Evolutionary conservation across 495 filamentous ascomycete species (phyloP).

Genomic region (Tuber aestivum): DNA sequence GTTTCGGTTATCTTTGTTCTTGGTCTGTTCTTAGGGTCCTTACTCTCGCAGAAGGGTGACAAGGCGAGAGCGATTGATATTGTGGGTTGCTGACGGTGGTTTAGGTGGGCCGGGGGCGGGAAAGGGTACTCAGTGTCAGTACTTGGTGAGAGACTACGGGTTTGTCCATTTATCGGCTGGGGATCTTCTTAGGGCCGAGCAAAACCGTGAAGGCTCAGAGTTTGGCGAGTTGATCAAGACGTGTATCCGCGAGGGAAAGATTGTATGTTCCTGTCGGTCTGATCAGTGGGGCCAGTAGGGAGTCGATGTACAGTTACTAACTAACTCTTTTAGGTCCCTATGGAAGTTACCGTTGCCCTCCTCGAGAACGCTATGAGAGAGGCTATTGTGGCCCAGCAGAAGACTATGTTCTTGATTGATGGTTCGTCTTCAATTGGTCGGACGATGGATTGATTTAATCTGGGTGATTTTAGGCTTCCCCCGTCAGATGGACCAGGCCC

Average conservation of each 20-base stretch:
- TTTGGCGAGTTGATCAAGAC: slow-evolving; percentile 84
- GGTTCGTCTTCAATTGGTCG: slow-evolving; percentile 29
- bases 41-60: background rate
- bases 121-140: slow-evolving; percentile 81
- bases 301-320: background rate
- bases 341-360: slow-evolving; percentile 93
- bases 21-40: slow-evolving; percentile 43
- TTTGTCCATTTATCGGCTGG: slow-evolving; percentile 91
- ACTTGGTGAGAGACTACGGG: slow-evolving; percentile 79
- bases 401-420: slow-evolving; percentile 76
- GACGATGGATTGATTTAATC: background rate
- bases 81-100: background rate
- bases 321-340: slow-evolving; percentile 50
- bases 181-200: slow-evolving; percentile 88
- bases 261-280: slow-evolving; percentile 52
- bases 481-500: slow-evolving; percentile 90
- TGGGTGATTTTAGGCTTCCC: slow-evolving; percentile 58
- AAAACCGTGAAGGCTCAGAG: slow-evolving; percentile 72
- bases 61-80: background rate
- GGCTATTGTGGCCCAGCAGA: slow-evolving; percentile 47
- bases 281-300: background rate
- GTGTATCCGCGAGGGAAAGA: slow-evolving; percentile 86
- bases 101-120: slow-evolving; percentile 62
- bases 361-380: slow-evolving; percentile 87
- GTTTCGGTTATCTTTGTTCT: slow-evolving; percentile 87